Conservation (phyloP, 2,329 filamentous ascomycete genomes). For the Rosellinia necatrix region DNA sequence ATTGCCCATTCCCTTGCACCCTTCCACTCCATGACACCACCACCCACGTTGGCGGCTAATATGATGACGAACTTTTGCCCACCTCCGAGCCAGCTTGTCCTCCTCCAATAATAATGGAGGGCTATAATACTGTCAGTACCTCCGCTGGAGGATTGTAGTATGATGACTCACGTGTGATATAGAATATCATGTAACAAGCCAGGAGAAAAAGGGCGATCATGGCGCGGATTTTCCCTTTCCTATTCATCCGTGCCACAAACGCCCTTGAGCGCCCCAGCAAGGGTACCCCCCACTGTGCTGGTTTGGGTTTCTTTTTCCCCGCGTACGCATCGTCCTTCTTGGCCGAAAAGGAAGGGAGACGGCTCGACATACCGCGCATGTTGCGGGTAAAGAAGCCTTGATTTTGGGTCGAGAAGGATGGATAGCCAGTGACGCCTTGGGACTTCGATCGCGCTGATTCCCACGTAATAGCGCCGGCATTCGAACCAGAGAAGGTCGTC, state of each 20-base stretch:
- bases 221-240: constrained; percentile 68
- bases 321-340: constrained; percentile 56
- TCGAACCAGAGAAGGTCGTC: constrained; percentile 51
- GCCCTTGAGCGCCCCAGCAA: constrained; percentile 53
- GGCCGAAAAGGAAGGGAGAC: constrained; percentile 73
- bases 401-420: constrained; percentile 79
- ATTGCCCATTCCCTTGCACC: constrained; percentile 97
- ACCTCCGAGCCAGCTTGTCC: constrained; percentile 74
- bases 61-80: constrained; percentile 94
- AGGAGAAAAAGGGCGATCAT: constrained; percentile 64
- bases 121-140: constrained; percentile 46
- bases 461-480: constrained; percentile 72
- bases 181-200: constrained; percentile 67
- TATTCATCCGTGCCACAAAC: constrained; percentile 58
- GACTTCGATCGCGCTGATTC: constrained; percentile 80
- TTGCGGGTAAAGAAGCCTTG: constrained; percentile 87
- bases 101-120: constrained; percentile 67
- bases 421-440: constrained; percentile 73
- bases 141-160: not conserved
- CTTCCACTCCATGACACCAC: constrained; percentile 99
- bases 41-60: constrained; percentile 89
- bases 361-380: constrained; percentile 79
- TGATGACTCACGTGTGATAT: constrained; percentile 70
- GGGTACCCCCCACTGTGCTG: constrained; percentile 59
- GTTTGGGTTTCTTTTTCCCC: constrained; percentile 78